Evolutionary conservation across 208 protist genomes (phyloP).

Genomic region (Leishmania tarentolae): DNA sequence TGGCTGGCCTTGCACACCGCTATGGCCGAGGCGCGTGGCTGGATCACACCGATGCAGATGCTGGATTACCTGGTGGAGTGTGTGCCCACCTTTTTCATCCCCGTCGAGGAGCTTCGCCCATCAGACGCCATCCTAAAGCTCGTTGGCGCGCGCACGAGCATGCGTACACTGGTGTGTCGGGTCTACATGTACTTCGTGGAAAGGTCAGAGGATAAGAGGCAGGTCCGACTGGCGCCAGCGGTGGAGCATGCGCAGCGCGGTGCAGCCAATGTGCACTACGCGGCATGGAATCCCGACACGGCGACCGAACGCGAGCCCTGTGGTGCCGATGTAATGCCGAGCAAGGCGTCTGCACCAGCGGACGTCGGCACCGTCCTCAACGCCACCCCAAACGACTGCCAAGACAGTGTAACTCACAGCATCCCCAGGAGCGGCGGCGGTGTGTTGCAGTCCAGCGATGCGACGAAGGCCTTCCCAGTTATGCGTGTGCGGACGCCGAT

Average conservation of each 20-base stretch:
- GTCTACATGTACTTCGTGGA: constrained; percentile 83
- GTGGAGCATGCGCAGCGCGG: constrained; percentile 53
- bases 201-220: constrained; percentile 30
- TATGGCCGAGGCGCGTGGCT: constrained; percentile 58
- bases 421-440: neutral
- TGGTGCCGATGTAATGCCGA: neutral
- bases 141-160: constrained; percentile 49
- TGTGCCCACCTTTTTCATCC: constrained; percentile 78
- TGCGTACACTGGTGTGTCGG: constrained; percentile 50
- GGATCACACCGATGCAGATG: constrained; percentile 64
- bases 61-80: constrained; percentile 85
- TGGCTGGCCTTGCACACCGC: constrained; percentile 57
- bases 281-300: constrained; percentile 10
- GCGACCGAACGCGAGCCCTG: neutral
- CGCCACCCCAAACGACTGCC: neutral
- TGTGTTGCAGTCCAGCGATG: constrained; percentile 19
- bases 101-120: constrained; percentile 44
- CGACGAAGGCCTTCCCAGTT: constrained; percentile 29
- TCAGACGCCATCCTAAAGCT: constrained; percentile 58
- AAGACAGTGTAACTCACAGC: neutral
- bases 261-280: constrained; percentile 58
- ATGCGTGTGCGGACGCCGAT: constrained; percentile 28
- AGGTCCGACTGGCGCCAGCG: constrained; percentile 46
- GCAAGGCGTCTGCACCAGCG: neutral
- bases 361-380: neutral